phyloP scores from a whole-genome alignment of 202 grass and related monocot species.

The Eragrostis tef region DNA sequence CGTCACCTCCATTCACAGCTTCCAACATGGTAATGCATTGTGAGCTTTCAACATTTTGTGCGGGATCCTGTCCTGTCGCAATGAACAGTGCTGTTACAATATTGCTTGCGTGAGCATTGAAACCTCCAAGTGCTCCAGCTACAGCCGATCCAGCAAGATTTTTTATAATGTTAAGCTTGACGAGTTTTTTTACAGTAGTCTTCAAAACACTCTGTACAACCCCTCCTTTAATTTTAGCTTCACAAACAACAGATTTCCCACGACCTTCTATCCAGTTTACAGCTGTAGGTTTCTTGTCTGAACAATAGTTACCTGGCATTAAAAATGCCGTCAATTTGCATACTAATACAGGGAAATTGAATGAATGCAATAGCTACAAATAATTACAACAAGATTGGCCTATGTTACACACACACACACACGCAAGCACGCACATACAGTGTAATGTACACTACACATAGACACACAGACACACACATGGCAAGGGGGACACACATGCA shows the following conservation, averaged over 20 bases:
- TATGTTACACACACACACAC: background rate
- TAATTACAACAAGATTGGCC: background rate
- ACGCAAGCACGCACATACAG: no score
- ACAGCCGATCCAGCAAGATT: slow-evolving; percentile 82
- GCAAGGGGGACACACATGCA: no score
- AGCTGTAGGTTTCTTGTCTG: slow-evolving; percentile 79
- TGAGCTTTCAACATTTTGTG: slow-evolving; percentile 85
- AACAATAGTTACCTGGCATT: slow-evolving; percentile 72
- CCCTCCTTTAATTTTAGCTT: slow-evolving; percentile 66
- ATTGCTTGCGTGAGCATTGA: slow-evolving; percentile 90
- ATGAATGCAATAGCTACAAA: background rate
- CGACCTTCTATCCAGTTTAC: slow-evolving; percentile 88
- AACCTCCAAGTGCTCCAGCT: slow-evolving; percentile 71
- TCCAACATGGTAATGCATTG: slow-evolving; percentile 89
- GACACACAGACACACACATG: no score
- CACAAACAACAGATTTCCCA: slow-evolving; percentile 84
- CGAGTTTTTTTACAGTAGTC: slow-evolving; percentile 55
- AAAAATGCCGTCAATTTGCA: background rate
- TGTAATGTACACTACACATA: no score
- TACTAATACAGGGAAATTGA: background rate
- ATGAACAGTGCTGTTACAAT: slow-evolving; percentile 71
- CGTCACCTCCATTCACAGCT: slow-evolving; percentile 53
- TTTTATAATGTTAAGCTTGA: slow-evolving; percentile 78
- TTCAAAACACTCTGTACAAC: slow-evolving; percentile 69
- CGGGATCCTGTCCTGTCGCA: slow-evolving; percentile 86